Conservation (phyloP, 2,329 filamentous ascomycete genomes). For the Fusarium domesticum region DNA sequence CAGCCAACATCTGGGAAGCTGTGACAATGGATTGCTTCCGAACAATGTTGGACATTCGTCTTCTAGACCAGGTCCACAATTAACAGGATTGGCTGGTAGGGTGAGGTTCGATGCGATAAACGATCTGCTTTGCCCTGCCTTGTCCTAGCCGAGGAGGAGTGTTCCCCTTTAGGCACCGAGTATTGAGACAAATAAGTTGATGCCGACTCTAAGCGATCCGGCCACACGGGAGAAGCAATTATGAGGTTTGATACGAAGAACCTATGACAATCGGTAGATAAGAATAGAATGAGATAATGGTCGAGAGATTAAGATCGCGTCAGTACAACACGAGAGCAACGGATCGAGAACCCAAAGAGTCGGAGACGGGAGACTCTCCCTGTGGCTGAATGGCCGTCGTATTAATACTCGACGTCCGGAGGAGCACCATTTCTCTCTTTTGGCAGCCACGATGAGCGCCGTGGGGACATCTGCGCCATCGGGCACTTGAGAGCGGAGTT, state of each 20-base stretch:
- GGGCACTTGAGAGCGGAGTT: background rate
- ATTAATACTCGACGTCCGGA: background rate
- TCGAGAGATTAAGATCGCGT: no score
- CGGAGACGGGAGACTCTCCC: background rate
- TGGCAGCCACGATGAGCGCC: background rate
- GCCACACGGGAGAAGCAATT: slow-evolving; percentile 8
- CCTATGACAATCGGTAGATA: no score
- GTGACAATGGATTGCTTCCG: background rate
- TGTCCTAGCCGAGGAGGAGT: background rate
- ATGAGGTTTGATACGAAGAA: no score
- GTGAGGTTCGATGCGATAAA: background rate
- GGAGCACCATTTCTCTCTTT: background rate
- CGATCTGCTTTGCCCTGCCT: background rate
- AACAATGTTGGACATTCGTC: background rate
- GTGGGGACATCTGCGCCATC: background rate
- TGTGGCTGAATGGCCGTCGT: background rate
- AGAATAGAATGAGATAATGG: no score
- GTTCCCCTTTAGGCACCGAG: background rate
- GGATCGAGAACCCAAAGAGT: no score
- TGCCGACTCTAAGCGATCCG: slow-evolving; percentile 19
- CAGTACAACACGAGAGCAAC: background rate
- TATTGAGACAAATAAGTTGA: background rate
- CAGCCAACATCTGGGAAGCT: slow-evolving; percentile 16
- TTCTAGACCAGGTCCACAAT: background rate
- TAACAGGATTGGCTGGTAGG: background rate